Conservation (phyloP, 192 early-diverging fungal genomes). For the Podila epigama region DNA sequence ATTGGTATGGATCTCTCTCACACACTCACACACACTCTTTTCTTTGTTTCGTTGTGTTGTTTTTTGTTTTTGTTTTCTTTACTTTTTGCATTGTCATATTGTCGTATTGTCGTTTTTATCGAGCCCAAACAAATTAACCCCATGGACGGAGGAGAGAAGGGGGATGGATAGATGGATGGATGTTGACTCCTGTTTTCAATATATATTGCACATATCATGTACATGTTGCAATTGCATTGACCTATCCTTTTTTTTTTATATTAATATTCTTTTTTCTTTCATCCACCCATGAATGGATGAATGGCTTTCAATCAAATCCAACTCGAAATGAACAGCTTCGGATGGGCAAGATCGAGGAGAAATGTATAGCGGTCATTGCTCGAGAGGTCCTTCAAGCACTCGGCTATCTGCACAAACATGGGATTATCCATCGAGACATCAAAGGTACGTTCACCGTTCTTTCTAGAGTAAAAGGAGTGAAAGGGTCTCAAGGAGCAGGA, state of each 20-base stretch:
- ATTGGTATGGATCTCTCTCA: conserved; percentile 55
- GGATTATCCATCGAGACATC: conserved; percentile 98
- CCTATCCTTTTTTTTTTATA: neutral
- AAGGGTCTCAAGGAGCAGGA: no score
- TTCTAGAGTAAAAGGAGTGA: no score
- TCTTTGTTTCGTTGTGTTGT: neutral
- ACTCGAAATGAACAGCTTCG: conserved; percentile 52
- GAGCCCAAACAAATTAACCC: no score
- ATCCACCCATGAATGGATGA: neutral
- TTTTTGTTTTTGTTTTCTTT: conserved; percentile 1
- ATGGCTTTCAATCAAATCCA: conserved; percentile 57
- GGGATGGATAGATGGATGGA: no score
- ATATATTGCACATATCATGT: neutral
- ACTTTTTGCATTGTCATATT: neutral
- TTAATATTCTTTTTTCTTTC: neutral
- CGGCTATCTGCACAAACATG: conserved; percentile 90
- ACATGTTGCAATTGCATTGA: neutral
- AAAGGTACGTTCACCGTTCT: no score
- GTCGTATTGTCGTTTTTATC: no score
- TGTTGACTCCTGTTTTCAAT: no score
- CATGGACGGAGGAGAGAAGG: no score
- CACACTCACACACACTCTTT: neutral
- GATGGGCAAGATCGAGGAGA: conserved; percentile 75
- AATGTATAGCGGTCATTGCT: conserved; percentile 87
- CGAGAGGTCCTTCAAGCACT: conserved; percentile 89